phyloP scores from a whole-genome alignment of 306 rosid genomes.

The Arachis hypogaea region DNA sequence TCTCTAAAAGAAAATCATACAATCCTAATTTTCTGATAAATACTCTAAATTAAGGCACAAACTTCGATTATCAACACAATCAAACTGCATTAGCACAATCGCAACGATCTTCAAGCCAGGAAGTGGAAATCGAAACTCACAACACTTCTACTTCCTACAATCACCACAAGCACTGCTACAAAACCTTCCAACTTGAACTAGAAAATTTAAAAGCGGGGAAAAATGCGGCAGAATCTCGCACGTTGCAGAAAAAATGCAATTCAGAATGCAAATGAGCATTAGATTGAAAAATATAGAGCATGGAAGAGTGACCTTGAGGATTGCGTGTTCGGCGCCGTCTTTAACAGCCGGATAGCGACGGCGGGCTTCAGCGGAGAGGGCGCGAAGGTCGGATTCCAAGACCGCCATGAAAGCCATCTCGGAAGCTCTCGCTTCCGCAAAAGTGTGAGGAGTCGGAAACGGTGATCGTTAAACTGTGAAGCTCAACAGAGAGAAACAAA shows the following conservation, averaged over 20 bases:
- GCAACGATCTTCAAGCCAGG: constrained; percentile 18
- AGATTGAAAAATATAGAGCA: background rate
- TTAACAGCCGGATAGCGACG: constrained; percentile 94
- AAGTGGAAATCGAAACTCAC: constrained; percentile 25
- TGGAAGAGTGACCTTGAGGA: constrained; percentile 67
- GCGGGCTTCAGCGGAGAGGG: constrained; percentile 97
- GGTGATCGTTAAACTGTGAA: constrained; percentile 29
- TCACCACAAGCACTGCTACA: constrained; percentile 28
- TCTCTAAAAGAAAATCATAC: background rate
- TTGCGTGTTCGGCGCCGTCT: constrained; percentile 96
- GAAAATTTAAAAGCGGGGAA: background rate
- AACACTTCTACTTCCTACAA: constrained; percentile 26
- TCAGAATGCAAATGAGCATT: background rate
- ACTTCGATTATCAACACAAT: constrained; percentile 23
- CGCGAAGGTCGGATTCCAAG: constrained; percentile 98
- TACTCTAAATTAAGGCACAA: constrained; percentile 32
- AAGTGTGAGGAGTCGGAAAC: constrained; percentile 22
- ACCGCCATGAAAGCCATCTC: constrained; percentile 99
- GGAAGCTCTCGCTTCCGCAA: constrained; percentile 32
- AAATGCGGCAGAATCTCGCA: constrained; percentile 37
- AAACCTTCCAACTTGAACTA: constrained; percentile 15
- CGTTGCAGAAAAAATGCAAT: constrained; percentile 16
- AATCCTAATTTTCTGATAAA: constrained; percentile 17
- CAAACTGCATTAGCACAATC: background rate
- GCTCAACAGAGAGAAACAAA: constrained; percentile 12